phyloP scores from a whole-genome alignment of 257 asterid genomes.

The Solanum pennellii region DNA sequence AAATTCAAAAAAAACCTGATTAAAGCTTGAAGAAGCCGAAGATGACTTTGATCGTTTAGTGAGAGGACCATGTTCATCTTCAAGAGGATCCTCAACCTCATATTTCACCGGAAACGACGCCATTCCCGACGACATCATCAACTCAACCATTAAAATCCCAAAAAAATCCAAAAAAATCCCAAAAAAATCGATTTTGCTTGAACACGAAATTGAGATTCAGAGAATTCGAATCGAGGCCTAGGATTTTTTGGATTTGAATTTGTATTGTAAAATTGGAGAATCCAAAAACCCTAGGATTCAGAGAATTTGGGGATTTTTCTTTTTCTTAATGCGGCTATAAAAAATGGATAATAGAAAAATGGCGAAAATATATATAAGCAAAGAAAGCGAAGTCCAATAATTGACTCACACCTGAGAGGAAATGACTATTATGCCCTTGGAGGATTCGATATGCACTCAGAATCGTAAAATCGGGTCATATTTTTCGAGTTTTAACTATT shows the following conservation, averaged over 20 bases:
- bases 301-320: background rate
- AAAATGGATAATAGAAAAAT: background rate
- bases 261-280: background rate
- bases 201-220: background rate
- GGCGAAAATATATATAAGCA: background rate
- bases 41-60: conserved; percentile 37
- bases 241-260: background rate
- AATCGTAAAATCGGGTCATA: background rate
- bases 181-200: background rate
- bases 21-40: conserved; percentile 6
- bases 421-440: background rate
- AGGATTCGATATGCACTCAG: background rate
- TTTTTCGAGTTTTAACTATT: background rate
- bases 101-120: conserved; percentile 13
- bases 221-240: background rate
- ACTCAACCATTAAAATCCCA: conserved; percentile 22
- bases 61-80: conserved; percentile 36
- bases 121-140: conserved; percentile 20
- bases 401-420: background rate
- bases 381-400: background rate
- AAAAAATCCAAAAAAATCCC: background rate
- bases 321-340: background rate
- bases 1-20: conserved; percentile 24
- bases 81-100: conserved; percentile 30
- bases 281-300: conserved; percentile 1